phyloP scores from a whole-genome alignment of 768 basidiomycete species.

The Lentinula aciculospora region DNA sequence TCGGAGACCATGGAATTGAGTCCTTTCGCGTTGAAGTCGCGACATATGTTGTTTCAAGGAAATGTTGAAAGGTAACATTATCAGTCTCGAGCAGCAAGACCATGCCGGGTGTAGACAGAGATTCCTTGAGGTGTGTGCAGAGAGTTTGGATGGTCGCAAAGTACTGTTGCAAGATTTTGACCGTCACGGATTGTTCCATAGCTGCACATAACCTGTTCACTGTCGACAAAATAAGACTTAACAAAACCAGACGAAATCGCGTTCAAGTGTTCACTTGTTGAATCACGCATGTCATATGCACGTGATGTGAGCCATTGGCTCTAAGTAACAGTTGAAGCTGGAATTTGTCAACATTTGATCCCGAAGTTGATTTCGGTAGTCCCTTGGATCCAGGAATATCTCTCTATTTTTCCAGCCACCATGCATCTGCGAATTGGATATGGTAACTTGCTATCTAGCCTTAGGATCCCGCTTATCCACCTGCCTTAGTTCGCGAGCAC shows the following conservation, averaged over 20 bases:
- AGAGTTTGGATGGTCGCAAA: constrained; percentile 35
- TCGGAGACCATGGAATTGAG: constrained; percentile 15
- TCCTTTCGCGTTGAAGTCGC: constrained; percentile 23
- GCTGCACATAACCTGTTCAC: no score
- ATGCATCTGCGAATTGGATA: constrained; percentile 44
- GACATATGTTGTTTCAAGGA: constrained; percentile 45
- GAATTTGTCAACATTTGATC: no score
- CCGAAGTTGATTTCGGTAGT: no score
- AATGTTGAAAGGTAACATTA: constrained; percentile 11
- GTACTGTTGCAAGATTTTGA: constrained; percentile 34
- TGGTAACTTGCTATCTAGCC: constrained; percentile 23
- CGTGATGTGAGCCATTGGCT: not conserved
- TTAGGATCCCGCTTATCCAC: not conserved
- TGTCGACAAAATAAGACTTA: no score
- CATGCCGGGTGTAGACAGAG: constrained; percentile 25
- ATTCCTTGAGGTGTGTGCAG: constrained; percentile 30
- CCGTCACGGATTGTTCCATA: constrained; percentile 15
- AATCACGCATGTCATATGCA: not conserved
- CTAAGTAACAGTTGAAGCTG: no score
- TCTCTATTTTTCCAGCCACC: not conserved
- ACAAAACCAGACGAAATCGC: no score
- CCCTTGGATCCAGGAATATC: no score
- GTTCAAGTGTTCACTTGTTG: not conserved
- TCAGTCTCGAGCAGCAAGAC: not conserved
- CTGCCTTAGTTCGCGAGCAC: constrained; percentile 68